Evolutionary conservation across 2,329 filamentous ascomycete genomes (phyloP).

Genomic region (Microcyclospora tardicrescens): DNA sequence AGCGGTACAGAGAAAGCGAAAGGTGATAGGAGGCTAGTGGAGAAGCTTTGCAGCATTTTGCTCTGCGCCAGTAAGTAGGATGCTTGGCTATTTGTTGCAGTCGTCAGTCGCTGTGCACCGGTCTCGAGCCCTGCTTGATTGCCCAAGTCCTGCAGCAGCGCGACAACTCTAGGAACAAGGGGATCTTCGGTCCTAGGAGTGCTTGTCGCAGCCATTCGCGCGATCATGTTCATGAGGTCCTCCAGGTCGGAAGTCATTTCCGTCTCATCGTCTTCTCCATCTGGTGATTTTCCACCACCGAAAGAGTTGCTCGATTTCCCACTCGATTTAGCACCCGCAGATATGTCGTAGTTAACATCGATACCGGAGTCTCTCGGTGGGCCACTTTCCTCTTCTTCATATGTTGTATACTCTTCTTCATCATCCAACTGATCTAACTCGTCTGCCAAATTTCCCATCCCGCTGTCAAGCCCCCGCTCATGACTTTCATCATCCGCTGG

Average conservation of each 20-base stretch:
- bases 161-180: slow-evolving; percentile 19
- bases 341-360: slow-evolving; percentile 29
- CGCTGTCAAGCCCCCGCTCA: slow-evolving; percentile 32
- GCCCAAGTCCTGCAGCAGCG: slow-evolving; percentile 22
- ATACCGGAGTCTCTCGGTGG: slow-evolving; percentile 33
- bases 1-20: slow-evolving; percentile 42
- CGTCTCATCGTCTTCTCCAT: slow-evolving; percentile 9
- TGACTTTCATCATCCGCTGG: slow-evolving; percentile 21
- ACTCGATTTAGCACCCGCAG: slow-evolving; percentile 47
- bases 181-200: slow-evolving; percentile 19
- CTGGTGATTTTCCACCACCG: slow-evolving; percentile 9
- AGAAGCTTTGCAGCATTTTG: slow-evolving; percentile 59
- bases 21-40: slow-evolving; percentile 55
- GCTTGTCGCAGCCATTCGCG: slow-evolving; percentile 19
- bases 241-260: slow-evolving; percentile 32
- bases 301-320: slow-evolving; percentile 18
- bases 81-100: slow-evolving; percentile 37
- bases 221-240: slow-evolving; percentile 21
- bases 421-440: slow-evolving; percentile 46
- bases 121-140: slow-evolving; percentile 22
- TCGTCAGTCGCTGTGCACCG: slow-evolving; percentile 22
- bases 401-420: slow-evolving; percentile 15
- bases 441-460: slow-evolving; percentile 66
- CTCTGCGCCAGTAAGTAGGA: slow-evolving; percentile 65
- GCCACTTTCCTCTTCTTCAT: slow-evolving; percentile 8